These are phyloP conservation scores for Aquanectria penicillioides DNA, from an alignment of 2,329 filamentous ascomycete genomes.

Conservation along the genomic window DNA sequence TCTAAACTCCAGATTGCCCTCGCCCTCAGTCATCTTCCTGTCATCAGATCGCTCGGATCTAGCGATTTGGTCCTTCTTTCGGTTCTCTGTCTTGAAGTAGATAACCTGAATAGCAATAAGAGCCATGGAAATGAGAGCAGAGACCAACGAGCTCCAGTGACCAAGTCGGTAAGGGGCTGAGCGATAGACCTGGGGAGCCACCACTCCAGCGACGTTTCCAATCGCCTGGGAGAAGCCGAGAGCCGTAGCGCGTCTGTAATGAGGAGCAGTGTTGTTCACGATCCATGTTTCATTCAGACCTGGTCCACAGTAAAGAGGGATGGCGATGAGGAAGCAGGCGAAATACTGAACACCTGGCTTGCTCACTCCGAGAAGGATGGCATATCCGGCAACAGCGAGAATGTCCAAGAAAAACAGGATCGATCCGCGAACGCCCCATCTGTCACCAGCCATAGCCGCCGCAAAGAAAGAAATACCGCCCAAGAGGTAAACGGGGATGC, in stretches of 20 bases:
- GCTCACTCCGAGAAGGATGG: constrained; percentile 47
- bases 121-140: background rate
- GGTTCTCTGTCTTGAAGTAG: background rate
- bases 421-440: background rate
- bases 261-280: constrained; percentile 55
- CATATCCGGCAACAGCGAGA: background rate
- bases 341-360: constrained; percentile 61
- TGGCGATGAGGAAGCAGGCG: constrained; percentile 58
- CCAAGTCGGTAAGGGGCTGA: constrained; percentile 46
- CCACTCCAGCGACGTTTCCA: constrained; percentile 58
- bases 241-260: constrained; percentile 57
- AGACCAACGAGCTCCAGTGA: constrained; percentile 37
- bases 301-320: constrained; percentile 58
- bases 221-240: constrained; percentile 58
- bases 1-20: background rate
- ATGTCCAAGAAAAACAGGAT: background rate
- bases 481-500: constrained; percentile 65
- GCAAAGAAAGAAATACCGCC: constrained; percentile 55
- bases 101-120: background rate
- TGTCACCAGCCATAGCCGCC: background rate
- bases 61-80: background rate
- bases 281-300: constrained; percentile 59
- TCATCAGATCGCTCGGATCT: background rate
- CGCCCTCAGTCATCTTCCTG: background rate
- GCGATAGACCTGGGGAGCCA: constrained; percentile 51